Percentiles rank a stretch among this genome's conserved stretches.
Evolutionary conservation across 345 rosid genomes (phyloP).

Genomic region (Pseudoturritis turrita): DNA sequence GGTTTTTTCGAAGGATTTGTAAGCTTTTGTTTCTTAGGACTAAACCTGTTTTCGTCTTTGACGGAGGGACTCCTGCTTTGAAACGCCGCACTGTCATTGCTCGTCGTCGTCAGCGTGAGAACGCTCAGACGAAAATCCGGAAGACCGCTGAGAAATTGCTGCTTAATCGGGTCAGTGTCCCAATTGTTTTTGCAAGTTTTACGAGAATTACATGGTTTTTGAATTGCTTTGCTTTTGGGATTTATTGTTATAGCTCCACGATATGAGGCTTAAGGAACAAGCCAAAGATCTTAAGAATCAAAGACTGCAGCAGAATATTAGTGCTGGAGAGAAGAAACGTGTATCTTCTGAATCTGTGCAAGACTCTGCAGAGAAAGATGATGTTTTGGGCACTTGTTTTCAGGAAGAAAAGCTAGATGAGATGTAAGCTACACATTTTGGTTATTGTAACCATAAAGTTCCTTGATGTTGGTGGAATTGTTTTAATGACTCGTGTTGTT

Average conservation of each 20-base stretch:
- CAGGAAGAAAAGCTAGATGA: constrained; percentile 22
- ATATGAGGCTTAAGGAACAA: constrained; percentile 72
- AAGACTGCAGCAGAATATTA: constrained; percentile 35
- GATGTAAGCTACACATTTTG: constrained; percentile 7
- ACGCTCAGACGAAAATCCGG: constrained; percentile 86
- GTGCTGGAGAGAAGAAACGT: constrained; percentile 36
- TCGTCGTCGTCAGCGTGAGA: constrained; percentile 84
- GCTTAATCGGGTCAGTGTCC: constrained; percentile 57
- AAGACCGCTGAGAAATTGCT: constrained; percentile 93
- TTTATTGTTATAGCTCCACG: constrained; percentile 49
- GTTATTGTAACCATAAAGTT: neutral
- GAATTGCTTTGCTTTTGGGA: neutral
- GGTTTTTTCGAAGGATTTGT: constrained; percentile 91
- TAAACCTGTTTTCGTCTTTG: constrained; percentile 91
- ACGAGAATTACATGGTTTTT: neutral
- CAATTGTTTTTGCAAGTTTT: neutral
- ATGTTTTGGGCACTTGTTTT: neutral
- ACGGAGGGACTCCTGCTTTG: constrained; percentile 86
- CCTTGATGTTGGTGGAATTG: neutral
- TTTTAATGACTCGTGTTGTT: neutral
- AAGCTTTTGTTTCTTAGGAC: constrained; percentile 74
- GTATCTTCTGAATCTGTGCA: neutral
- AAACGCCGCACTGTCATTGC: constrained; percentile 94
- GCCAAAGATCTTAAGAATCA: constrained; percentile 69
- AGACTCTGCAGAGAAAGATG: neutral